Conservation (phyloP, 768 basidiomycete species). For the Tulasnella sp. region DNA sequence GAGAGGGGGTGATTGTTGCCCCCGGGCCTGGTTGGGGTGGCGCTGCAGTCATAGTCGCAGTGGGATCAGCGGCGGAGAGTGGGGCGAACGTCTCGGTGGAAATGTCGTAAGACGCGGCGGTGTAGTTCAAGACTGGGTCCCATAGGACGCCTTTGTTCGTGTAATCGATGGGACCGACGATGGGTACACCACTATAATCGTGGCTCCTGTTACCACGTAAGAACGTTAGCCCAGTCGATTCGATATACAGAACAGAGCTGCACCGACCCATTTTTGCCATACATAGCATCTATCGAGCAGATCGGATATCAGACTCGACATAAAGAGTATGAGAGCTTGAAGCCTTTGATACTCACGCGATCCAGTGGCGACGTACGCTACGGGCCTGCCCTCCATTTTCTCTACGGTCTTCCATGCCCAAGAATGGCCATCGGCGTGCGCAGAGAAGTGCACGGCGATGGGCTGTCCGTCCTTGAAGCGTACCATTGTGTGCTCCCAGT, state of each 20-base stretch:
- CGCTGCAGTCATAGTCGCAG: neutral
- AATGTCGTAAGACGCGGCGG: slow-evolving; percentile 12
- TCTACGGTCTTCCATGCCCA: slow-evolving; percentile 11
- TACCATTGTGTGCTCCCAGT: slow-evolving; percentile 16
- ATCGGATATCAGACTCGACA: neutral
- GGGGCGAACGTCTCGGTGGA: neutral
- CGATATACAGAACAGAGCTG: neutral
- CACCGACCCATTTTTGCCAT: slow-evolving; percentile 12
- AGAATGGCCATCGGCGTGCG: slow-evolving; percentile 13
- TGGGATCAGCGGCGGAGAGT: slow-evolving; percentile 1
- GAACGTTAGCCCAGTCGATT: neutral
- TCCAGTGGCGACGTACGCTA: slow-evolving; percentile 16
- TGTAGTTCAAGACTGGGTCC: slow-evolving; percentile 18
- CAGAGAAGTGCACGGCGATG: slow-evolving; percentile 15
- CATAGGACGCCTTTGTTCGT: slow-evolving; percentile 13
- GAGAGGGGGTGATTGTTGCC: neutral
- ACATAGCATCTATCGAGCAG: slow-evolving; percentile 16
- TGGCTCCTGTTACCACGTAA: neutral
- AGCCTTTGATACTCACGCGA: slow-evolving; percentile 11
- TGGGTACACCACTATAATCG: slow-evolving; percentile 12
- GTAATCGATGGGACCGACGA: slow-evolving; percentile 16
- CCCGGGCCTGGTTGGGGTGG: slow-evolving; percentile 6
- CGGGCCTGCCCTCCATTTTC: slow-evolving; percentile 14
- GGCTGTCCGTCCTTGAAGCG: slow-evolving; percentile 13
- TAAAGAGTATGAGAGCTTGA: neutral